Percentiles rank a stretch among this genome's conserved stretches.
Evolutionary conservation across 805 yeast genomes (phyloP).

Genomic region (Sugiyamaella boreocaroliniensis): DNA sequence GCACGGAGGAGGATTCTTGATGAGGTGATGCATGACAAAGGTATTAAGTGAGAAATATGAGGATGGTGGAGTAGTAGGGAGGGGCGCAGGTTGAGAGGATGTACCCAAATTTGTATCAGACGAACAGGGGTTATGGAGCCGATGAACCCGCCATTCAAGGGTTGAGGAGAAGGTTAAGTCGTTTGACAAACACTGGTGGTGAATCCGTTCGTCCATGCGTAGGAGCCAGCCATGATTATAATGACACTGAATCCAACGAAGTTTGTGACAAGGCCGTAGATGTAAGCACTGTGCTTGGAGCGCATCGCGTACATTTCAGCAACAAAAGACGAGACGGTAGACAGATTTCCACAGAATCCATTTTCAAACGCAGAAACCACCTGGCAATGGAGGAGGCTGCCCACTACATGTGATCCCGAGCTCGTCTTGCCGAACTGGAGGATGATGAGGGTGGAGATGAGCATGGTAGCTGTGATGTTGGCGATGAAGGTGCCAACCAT

Average conservation of each 20-base stretch:
- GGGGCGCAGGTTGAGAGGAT: too few species aligned
- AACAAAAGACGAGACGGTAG: constrained; percentile 74
- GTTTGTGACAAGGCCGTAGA: constrained; percentile 48
- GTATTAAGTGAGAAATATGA: too few species aligned
- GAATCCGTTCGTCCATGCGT: constrained; percentile 56
- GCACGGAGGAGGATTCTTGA: too few species aligned
- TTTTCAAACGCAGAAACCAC: constrained; percentile 48
- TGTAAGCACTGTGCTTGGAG: constrained; percentile 33
- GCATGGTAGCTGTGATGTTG: constrained; percentile 42
- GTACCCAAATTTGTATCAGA: too few species aligned
- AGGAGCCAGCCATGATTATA: constrained; percentile 62
- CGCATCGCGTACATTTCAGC: constrained; percentile 49
- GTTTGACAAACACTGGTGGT: constrained; percentile 22
- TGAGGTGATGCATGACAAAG: too few species aligned
- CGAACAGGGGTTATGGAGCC: too few species aligned
- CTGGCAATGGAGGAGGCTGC: constrained; percentile 39
- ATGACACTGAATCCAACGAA: constrained; percentile 41
- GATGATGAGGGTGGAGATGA: constrained; percentile 41
- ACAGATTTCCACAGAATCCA: constrained; percentile 66
- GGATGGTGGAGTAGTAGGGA: too few species aligned
- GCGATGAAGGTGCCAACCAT: constrained; percentile 50
- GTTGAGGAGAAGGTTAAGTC: neutral
- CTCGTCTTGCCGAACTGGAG: constrained; percentile 38
- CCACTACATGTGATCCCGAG: constrained; percentile 17
- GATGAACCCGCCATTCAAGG: neutral